Evolutionary conservation across 2,329 filamentous ascomycete genomes (phyloP), one percentile per base, ranked within the genome.

Genomic region (Penicillium rolfsii): DNA sequence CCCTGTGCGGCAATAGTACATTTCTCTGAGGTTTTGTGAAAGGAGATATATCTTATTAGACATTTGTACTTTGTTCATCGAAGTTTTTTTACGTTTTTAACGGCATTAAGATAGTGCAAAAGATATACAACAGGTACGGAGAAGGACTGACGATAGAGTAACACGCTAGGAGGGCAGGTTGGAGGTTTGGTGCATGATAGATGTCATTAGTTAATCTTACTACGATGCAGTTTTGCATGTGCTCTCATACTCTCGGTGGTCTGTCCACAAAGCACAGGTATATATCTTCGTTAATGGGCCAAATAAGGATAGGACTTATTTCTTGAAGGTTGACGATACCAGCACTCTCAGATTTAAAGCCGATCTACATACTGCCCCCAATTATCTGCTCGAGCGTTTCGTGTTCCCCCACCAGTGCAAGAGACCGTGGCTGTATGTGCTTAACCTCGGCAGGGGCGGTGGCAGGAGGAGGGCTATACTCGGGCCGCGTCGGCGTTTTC

Each of bases 371-470:
- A 22, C 40, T 11, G 2, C 35, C 6, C n/a, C 9, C 41, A 52
- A 45, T n/a, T 14, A 30, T 24, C 26, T 26, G 36, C 35, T 40
- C 19, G 9, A 26, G 40, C 57, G 24, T 40, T 30, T 19, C 16
- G 5, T 2, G 14, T 2, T 6, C 19, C 40, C 28, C 14, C 46
- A 24, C 28, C 43, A 11, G 12, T 19, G 24, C 41, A n/a, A 58
- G 14, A n/a, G 40, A 40, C 33, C 43, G 48, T 50, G 55, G 52
- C 62, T 62, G 53, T 50, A 62, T 62, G 57, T 61, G 55, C 49
- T 62, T 74, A 71, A 74, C 73, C 73, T 75, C 73, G 73, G 73
- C 66, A 71, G 71, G 64, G 63, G 60, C 61, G 64, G 67, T 67
- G 65, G 57, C 59, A 57, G 52, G 55, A 65, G 54, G 55, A 68